phyloP scores from a whole-genome alignment of 768 basidiomycete genomes.

The Basidioascus undulatus region DNA sequence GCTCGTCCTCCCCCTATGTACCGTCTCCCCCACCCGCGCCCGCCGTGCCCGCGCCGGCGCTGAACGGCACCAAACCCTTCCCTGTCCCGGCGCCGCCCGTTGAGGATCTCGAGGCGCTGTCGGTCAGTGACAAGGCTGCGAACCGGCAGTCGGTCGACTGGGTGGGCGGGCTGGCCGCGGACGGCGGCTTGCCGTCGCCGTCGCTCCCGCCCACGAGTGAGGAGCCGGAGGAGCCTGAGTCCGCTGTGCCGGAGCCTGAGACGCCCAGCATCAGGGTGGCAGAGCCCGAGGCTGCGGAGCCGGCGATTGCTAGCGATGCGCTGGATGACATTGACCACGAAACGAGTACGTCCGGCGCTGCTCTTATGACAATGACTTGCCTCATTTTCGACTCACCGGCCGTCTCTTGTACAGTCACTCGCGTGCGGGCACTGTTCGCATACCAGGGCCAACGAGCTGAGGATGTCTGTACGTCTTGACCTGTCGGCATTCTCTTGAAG shows the following conservation, averaged over 20 bases:
- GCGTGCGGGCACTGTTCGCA: constrained; percentile 54
- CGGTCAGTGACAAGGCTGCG: too few species aligned
- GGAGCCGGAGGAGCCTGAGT: too few species aligned
- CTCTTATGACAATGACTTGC: constrained; percentile 1
- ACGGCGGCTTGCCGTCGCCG: constrained; percentile 24
- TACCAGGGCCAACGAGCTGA: constrained; percentile 70
- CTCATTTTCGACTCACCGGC: too few species aligned
- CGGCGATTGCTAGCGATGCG: constrained; percentile 19
- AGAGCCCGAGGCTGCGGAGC: constrained; percentile 2
- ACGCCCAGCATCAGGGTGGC: too few species aligned
- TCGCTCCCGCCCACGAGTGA: too few species aligned
- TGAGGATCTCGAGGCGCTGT: too few species aligned
- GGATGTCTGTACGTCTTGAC: constrained; percentile 44
- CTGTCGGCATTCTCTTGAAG: not conserved
- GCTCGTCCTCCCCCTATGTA: too few species aligned
- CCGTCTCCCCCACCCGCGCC: too few species aligned
- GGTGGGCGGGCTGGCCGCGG: constrained; percentile 64
- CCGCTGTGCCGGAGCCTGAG: too few species aligned
- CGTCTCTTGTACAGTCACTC: constrained; percentile 28
- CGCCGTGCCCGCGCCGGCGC: too few species aligned
- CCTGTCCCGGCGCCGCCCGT: too few species aligned
- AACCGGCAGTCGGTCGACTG: constrained; percentile 69
- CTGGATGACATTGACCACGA: constrained; percentile 50
- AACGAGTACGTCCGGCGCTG: constrained; percentile 24
- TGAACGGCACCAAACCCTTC: too few species aligned